Percentiles rank a stretch among this genome's conserved stretches.
phyloP scores from a whole-genome alignment of 768 basidiomycete genomes.

The Rhodotorula kratochvilovae region DNA sequence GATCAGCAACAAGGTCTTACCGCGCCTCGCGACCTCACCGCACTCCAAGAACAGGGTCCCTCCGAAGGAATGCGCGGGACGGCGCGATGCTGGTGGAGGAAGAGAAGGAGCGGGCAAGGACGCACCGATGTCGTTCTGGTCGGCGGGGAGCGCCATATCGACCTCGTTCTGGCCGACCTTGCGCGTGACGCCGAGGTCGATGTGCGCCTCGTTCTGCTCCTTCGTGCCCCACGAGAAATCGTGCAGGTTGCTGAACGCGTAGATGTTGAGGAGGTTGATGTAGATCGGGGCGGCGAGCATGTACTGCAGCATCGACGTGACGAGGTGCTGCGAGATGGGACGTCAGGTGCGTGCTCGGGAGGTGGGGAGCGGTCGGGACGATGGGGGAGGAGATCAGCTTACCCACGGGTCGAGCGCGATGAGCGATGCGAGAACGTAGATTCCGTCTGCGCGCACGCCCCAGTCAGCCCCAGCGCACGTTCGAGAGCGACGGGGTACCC shows the following conservation, averaged over 20 bases:
- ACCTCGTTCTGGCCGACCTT: constrained; percentile 38
- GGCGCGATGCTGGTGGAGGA: too few species aligned
- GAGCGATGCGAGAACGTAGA: constrained; percentile 70
- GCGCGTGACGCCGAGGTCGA: constrained; percentile 42
- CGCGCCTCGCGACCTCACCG: too few species aligned
- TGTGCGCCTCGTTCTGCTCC: constrained; percentile 30
- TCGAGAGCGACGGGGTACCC: too few species aligned
- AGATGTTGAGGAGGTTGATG: constrained; percentile 56
- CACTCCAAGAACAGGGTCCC: too few species aligned
- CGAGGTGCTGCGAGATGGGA: constrained; percentile 63
- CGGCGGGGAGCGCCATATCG: constrained; percentile 41
- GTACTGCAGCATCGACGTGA: constrained; percentile 86
- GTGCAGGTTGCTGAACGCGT: constrained; percentile 77
- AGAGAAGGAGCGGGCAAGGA: background rate
- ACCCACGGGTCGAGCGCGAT: constrained; percentile 86
- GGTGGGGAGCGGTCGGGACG: background rate
- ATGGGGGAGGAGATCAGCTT: background rate
- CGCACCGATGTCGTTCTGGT: constrained; percentile 42
- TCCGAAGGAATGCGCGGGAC: too few species aligned
- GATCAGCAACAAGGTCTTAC: background rate
- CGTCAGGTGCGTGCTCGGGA: too few species aligned
- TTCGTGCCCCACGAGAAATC: constrained; percentile 52
- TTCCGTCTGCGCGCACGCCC: constrained; percentile 31
- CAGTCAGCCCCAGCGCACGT: background rate
- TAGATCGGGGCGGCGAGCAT: constrained; percentile 54